A percentile compares a stretch with the other conserved stretches of the same genome.
Conservation (phyloP, 116 monocot species). For the Posidonia oceanica region DNA sequence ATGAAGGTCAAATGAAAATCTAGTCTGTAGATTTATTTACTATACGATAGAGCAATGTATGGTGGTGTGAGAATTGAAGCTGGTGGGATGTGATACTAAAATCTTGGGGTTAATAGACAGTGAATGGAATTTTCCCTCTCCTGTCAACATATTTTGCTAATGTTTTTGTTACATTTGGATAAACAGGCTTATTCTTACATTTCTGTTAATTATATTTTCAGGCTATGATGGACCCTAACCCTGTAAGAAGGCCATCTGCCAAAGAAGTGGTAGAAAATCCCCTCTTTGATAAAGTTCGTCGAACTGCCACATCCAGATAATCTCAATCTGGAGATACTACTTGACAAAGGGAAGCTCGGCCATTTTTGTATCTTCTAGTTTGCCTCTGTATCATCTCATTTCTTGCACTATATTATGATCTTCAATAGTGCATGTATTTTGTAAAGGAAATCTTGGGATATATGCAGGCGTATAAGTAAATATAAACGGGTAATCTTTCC, state of each 20-base stretch:
- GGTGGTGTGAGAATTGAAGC: neutral
- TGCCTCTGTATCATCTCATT: neutral
- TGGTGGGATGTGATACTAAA: neutral
- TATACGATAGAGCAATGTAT: neutral
- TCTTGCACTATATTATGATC: neutral
- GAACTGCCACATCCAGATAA: neutral
- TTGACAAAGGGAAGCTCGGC: neutral
- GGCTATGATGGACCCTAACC: constrained; percentile 97
- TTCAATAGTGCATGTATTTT: neutral
- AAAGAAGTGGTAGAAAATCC: constrained; percentile 57
- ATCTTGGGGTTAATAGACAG: too few species aligned
- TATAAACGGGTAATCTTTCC: too few species aligned
- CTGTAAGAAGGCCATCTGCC: constrained; percentile 70
- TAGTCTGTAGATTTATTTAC: neutral
- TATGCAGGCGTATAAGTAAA: too few species aligned
- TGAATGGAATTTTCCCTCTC: neutral
- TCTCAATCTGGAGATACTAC: neutral
- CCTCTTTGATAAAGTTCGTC: constrained; percentile 33
- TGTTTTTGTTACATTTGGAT: neutral
- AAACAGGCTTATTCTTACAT: neutral
- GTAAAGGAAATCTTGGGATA: neutral
- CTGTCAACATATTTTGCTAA: neutral
- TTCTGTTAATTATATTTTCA: constrained; percentile 11
- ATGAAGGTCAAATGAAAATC: too few species aligned
- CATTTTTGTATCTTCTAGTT: neutral